Evolutionary conservation across 306 rosid species (phyloP).

Genomic region (Purshia tridentata): DNA sequence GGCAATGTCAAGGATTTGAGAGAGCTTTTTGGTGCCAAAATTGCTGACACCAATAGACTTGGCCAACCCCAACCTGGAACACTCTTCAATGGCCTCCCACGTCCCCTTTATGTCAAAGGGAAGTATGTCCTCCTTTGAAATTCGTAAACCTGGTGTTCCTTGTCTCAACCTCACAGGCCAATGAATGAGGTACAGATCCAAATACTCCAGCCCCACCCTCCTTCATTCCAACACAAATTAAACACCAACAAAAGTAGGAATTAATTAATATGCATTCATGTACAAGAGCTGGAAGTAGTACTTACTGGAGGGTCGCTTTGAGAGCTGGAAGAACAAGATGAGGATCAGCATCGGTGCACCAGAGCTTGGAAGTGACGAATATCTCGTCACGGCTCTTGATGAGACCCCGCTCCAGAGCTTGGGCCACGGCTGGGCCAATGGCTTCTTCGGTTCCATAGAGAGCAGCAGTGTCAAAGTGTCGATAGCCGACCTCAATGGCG

Average conservation of each 20-base stretch:
- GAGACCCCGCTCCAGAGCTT: conserved; percentile 40
- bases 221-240: not conserved
- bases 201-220: conserved; percentile 8
- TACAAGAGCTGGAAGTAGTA: not conserved
- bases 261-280: no score
- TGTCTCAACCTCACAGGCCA: conserved; percentile 1
- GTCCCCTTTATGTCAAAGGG: conserved; percentile 5
- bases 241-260: no score
- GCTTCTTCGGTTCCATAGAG: conserved; percentile 45
- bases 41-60: conserved; percentile 16
- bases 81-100: conserved; percentile 16
- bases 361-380: conserved; percentile 47
- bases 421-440: conserved; percentile 36
- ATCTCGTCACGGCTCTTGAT: conserved; percentile 35
- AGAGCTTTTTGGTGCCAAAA: conserved; percentile 7
- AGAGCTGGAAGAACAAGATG: conserved; percentile 42
- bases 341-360: conserved; percentile 47
- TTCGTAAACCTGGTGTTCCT: not conserved
- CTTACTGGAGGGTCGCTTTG: conserved; percentile 23
- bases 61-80: conserved; percentile 12
- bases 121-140: not conserved
- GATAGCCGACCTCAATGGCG: conserved; percentile 48
- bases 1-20: not conserved
- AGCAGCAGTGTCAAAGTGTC: conserved; percentile 55
- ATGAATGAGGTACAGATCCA: conserved; percentile 12